Conservation (phyloP, 371 early-diverging fungal species). For the Mortierella sp. region DNA sequence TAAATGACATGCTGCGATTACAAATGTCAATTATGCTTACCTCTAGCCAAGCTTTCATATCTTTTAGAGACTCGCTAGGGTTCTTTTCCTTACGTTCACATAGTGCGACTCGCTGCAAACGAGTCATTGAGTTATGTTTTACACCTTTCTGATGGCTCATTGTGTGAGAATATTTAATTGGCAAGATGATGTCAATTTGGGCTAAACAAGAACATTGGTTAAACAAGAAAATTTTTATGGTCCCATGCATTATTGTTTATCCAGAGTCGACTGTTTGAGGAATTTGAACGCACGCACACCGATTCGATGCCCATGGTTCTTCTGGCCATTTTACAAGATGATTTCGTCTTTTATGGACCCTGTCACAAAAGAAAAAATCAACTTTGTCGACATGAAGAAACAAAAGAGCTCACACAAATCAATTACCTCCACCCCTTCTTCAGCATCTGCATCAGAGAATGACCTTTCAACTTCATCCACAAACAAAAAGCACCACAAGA, state of each 20-base stretch:
- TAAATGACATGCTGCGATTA: too few species aligned
- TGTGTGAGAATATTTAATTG: too few species aligned
- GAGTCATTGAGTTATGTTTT: background rate
- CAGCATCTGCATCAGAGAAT: conserved; percentile 35
- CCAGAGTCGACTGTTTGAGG: background rate
- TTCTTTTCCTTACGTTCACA: background rate
- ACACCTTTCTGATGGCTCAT: background rate
- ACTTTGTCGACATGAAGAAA: conserved; percentile 80
- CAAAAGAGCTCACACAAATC: conserved; percentile 30
- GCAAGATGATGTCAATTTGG: background rate
- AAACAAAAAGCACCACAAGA: conserved; percentile 4
- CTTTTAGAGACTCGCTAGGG: background rate
- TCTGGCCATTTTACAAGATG: conserved; percentile 83
- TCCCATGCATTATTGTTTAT: background rate
- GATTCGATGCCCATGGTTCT: too few species aligned
- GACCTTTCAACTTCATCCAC: conserved; percentile 24
- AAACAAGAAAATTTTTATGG: background rate
- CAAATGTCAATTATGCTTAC: background rate
- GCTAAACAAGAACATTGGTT: too few species aligned
- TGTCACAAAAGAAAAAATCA: conserved; percentile 88
- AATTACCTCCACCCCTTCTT: conserved; percentile 35
- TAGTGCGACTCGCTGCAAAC: background rate
- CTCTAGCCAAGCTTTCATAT: background rate
- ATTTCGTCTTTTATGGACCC: conserved; percentile 93
- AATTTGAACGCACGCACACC: too few species aligned